Evolutionary conservation across 441 rosid species (phyloP).

Genomic region (Raphanus hybrid): DNA sequence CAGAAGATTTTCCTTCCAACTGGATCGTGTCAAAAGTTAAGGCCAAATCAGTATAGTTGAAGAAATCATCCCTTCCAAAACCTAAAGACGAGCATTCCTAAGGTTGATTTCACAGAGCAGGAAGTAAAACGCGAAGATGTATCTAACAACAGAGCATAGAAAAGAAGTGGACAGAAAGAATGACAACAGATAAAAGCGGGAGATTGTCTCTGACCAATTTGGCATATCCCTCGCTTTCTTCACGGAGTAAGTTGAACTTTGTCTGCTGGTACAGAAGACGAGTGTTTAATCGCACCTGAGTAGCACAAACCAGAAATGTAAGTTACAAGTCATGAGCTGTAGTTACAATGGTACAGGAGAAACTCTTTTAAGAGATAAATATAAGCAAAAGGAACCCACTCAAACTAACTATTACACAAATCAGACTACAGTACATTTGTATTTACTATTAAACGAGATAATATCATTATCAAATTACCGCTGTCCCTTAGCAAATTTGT

Average conservation of each 20-base stretch:
- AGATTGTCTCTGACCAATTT: constrained; percentile 64
- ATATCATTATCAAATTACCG: constrained; percentile 11
- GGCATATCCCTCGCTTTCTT: constrained; percentile 99
- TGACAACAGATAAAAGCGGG: constrained; percentile 18
- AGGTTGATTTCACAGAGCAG: constrained; percentile 8
- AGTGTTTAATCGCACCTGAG: constrained; percentile 98
- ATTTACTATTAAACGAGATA: constrained; percentile 24
- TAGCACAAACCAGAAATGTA: constrained; percentile 39
- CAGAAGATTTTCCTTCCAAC: constrained; percentile 33
- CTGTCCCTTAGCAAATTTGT: constrained; percentile 13
- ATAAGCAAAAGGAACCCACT: constrained; percentile 15
- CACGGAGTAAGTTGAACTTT: constrained; percentile 97
- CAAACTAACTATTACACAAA: constrained; percentile 25
- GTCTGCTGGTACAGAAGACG: constrained; percentile 99
- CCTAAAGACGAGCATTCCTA: constrained; percentile 23
- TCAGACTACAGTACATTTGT: constrained; percentile 25
- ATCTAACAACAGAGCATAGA: constrained; percentile 22
- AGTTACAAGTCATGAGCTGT: constrained; percentile 32
- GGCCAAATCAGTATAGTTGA: constrained; percentile 25
- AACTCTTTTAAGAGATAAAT: constrained; percentile 13
- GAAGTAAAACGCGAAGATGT: constrained; percentile 15
- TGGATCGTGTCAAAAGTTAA: constrained; percentile 30
- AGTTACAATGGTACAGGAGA: constrained; percentile 29
- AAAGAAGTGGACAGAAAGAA: constrained; percentile 8
- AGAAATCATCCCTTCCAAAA: constrained; percentile 29